A percentile compares a stretch with the other conserved stretches of the same genome.
phyloP scores from a whole-genome alignment of 2,329 filamentous ascomycete species.

The Microdochium nivale region DNA sequence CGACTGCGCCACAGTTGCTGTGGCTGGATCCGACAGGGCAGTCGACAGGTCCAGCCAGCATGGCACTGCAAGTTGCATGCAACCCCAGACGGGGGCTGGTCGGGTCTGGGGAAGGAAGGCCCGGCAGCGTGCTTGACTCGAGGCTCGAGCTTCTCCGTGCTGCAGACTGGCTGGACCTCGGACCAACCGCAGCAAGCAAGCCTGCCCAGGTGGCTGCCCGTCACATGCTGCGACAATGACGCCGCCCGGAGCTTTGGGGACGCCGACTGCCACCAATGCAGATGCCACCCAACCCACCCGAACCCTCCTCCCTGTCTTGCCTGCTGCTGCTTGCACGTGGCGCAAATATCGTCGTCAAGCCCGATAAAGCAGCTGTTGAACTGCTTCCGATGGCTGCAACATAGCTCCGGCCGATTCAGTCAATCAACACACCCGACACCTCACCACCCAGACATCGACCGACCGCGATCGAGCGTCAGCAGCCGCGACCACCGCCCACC shows the following conservation, averaged over 20 bases:
- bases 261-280: background rate
- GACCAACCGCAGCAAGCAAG: background rate
- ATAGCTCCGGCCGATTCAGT: background rate
- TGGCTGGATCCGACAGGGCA: too few relatives aligned
- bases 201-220: too few relatives aligned
- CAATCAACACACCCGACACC: too few relatives aligned
- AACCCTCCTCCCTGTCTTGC: background rate
- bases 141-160: background rate
- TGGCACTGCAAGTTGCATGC: too few relatives aligned
- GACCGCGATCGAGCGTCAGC: too few relatives aligned
- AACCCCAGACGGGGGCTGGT: background rate
- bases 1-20: too few relatives aligned
- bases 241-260: background rate
- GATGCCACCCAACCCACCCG: background rate
- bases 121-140: background rate
- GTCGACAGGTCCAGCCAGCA: too few relatives aligned
- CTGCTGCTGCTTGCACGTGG: background rate
- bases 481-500: slow-evolving; percentile 11
- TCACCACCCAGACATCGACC: too few relatives aligned
- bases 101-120: background rate
- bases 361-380: too few relatives aligned
- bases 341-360: background rate
- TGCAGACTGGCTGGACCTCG: background rate
- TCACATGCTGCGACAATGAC: background rate
- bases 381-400: background rate